Percentiles rank a stretch among this genome's conserved stretches.
phyloP scores from a whole-genome alignment of 352 stramenopile genomes.

The Phytophthora sansomeana region DNA sequence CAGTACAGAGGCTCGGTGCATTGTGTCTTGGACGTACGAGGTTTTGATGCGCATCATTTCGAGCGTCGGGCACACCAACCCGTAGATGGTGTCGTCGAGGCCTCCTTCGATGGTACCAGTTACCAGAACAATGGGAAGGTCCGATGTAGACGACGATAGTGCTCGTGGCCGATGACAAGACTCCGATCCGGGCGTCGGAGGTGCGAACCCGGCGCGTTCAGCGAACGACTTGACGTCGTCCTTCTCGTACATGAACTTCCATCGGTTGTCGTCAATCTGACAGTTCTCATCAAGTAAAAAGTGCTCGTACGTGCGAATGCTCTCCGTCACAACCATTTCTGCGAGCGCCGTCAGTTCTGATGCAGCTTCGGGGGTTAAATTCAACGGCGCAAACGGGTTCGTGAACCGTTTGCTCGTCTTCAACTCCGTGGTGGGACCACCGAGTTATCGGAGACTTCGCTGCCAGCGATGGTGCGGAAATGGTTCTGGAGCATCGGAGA shows the following conservation, averaged over 20 bases:
- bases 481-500: no score
- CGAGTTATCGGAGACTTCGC: not conserved
- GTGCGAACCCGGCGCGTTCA: constrained; percentile 23
- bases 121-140: constrained; percentile 42
- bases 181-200: not conserved
- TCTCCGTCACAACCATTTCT: constrained; percentile 38
- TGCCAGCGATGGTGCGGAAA: no score
- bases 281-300: constrained; percentile 31
- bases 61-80: constrained; percentile 37
- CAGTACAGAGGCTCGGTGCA: constrained; percentile 39
- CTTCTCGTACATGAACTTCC: constrained; percentile 52
- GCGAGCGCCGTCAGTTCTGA: constrained; percentile 42
- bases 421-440: constrained; percentile 26
- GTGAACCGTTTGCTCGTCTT: constrained; percentile 33
- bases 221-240: constrained; percentile 44
- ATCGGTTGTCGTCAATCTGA: constrained; percentile 35
- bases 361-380: constrained; percentile 31
- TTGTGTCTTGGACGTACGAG: constrained; percentile 41
- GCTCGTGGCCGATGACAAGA: constrained; percentile 17
- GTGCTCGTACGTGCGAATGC: constrained; percentile 42
- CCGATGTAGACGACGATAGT: constrained; percentile 21
- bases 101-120: constrained; percentile 44
- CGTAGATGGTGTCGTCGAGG: constrained; percentile 53
- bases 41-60: constrained; percentile 50
- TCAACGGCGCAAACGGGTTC: constrained; percentile 39